Evolutionary conservation across 2,329 filamentous ascomycete genomes (phyloP).

Genomic region (Exophiala xenobiotica): DNA sequence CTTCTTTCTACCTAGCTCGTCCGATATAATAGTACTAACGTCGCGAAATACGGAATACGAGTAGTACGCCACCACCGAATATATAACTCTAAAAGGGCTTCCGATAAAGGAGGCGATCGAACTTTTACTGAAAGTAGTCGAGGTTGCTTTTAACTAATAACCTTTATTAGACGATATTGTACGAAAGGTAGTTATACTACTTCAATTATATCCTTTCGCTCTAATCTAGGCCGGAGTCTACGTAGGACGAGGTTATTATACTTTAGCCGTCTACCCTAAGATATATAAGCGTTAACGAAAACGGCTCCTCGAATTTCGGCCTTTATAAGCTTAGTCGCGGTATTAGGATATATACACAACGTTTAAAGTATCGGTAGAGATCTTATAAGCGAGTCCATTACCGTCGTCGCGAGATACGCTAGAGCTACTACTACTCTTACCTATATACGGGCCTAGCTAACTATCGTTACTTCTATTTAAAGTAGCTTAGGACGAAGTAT

Average conservation of each 20-base stretch:
- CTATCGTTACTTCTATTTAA: constrained; percentile 36
- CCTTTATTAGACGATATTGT: constrained; percentile 7
- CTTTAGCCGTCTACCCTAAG: constrained; percentile 30
- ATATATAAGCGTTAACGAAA: constrained; percentile 30
- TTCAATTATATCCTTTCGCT: constrained; percentile 26
- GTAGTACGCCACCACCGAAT: constrained; percentile 18
- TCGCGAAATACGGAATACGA: constrained; percentile 25
- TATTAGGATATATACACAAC: constrained; percentile 40
- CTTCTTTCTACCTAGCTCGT: constrained; percentile 18
- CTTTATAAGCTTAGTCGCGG: constrained; percentile 34
- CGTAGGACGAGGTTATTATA: constrained; percentile 31
- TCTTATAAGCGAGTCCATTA: constrained; percentile 20
- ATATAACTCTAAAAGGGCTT: constrained; percentile 13
- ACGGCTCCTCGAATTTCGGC: constrained; percentile 33
- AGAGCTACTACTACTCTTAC: constrained; percentile 33
- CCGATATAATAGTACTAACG: constrained; percentile 21
- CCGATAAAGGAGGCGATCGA: constrained; percentile 10
- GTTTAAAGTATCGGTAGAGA: constrained; percentile 37
- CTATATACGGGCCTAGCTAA: constrained; percentile 31
- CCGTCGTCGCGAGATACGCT: constrained; percentile 31
- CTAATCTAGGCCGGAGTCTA: constrained; percentile 31
- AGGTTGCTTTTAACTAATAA: constrained; percentile 4
- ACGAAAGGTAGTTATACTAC: constrained; percentile 7
- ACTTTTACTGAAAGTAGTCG: constrained; percentile 16
- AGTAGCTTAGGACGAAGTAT: constrained; percentile 30